Evolutionary conservation across 2,329 filamentous ascomycete genomes (phyloP).

Genomic region (Penicillium sp.): DNA sequence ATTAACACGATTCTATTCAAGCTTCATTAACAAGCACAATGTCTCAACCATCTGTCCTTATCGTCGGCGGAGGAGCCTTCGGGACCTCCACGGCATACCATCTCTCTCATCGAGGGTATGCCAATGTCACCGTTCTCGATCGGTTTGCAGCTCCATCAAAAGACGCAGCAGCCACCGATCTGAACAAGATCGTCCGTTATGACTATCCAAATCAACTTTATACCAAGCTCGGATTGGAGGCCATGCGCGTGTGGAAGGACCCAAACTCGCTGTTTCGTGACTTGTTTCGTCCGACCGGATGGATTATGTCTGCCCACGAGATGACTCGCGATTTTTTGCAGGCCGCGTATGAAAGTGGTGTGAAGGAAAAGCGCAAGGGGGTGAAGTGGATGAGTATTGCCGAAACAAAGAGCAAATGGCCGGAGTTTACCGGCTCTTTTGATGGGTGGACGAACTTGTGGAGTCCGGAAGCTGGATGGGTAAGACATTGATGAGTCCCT

Average conservation of each 20-base stretch:
- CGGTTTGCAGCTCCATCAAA: conserved; percentile 13
- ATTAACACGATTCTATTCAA: not conserved
- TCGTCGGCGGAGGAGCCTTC: conserved; percentile 13
- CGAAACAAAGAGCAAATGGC: not conserved
- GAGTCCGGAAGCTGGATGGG: conserved; percentile 24
- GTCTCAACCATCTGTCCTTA: conserved; percentile 3
- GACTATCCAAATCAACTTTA: conserved; percentile 27
- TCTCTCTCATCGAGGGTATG: conserved; percentile 12
- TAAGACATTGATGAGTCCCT: not conserved
- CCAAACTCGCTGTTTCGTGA: conserved; percentile 14
- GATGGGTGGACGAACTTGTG: conserved; percentile 25
- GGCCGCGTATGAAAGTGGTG: not conserved
- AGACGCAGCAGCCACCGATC: conserved; percentile 23
- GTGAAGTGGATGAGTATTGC: not conserved
- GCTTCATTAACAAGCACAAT: not conserved
- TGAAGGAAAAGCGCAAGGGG: conserved; percentile 6
- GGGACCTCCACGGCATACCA: conserved; percentile 15
- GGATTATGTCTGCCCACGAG: conserved; percentile 6
- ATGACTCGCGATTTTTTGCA: not conserved
- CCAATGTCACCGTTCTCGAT: conserved; percentile 9
- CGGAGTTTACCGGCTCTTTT: conserved; percentile 16
- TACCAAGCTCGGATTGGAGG: conserved; percentile 18
- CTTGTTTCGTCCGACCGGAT: conserved; percentile 20
- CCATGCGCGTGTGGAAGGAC: conserved; percentile 14
- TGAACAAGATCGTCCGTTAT: conserved; percentile 24